Percentiles rank a stretch among this genome's conserved stretches.
phyloP scores from a whole-genome alignment of 2,329 filamentous ascomycete species.

The Colletotrichum simmondsii region DNA sequence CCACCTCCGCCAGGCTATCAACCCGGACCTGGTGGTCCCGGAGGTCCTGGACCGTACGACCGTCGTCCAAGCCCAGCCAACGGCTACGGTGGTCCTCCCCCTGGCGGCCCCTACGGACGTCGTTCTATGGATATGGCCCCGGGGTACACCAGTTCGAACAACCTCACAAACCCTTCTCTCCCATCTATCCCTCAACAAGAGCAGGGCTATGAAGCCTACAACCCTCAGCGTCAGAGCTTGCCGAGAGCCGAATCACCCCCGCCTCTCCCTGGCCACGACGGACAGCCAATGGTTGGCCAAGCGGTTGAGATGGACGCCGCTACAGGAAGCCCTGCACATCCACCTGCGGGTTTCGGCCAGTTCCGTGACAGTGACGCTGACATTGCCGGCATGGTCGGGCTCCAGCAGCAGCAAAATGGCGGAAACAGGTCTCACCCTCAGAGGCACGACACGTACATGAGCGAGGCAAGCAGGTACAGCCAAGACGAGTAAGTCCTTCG shows the following conservation, averaged over 20 bases:
- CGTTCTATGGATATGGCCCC: slow-evolving; percentile 49
- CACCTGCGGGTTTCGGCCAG: slow-evolving; percentile 55
- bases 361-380: slow-evolving; percentile 75
- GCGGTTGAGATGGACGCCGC: slow-evolving; percentile 84
- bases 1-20: slow-evolving; percentile 58
- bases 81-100: slow-evolving; percentile 42
- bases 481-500: slow-evolving; percentile 74
- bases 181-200: slow-evolving; percentile 48
- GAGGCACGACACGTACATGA: slow-evolving; percentile 64
- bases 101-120: slow-evolving; percentile 47
- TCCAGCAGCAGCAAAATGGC: slow-evolving; percentile 67
- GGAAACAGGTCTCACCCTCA: slow-evolving; percentile 40
- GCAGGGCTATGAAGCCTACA: slow-evolving; percentile 56
- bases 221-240: slow-evolving; percentile 54
- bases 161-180: slow-evolving; percentile 48
- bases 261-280: slow-evolving; percentile 62
- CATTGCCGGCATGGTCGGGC: slow-evolving; percentile 77
- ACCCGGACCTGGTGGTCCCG: slow-evolving; percentile 39
- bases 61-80: slow-evolving; percentile 50
- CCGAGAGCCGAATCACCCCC: slow-evolving; percentile 74
- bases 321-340: slow-evolving; percentile 61
- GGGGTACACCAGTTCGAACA: slow-evolving; percentile 45
- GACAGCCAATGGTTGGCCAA: slow-evolving; percentile 63
- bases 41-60: slow-evolving; percentile 45
- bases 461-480: slow-evolving; percentile 79